Evolutionary conservation across 805 yeast species (phyloP).

Genomic region (Aciculoconidium aculeatum): DNA sequence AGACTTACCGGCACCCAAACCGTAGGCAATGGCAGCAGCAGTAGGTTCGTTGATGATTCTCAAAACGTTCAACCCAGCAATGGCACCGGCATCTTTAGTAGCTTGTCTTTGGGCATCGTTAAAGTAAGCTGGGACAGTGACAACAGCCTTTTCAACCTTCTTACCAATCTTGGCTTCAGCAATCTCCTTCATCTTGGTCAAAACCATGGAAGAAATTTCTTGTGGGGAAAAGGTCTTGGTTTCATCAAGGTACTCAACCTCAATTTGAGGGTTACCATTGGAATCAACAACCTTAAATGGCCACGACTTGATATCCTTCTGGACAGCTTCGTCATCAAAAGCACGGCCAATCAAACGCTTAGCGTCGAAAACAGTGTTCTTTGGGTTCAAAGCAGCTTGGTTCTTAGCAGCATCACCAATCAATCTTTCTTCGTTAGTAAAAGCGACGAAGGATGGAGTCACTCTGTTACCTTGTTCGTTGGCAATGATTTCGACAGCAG

Average conservation of each 20-base stretch:
- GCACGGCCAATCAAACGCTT: slow-evolving; percentile 57
- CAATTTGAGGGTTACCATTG: slow-evolving; percentile 42
- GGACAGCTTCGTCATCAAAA: slow-evolving; percentile 54
- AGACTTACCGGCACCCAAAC: slow-evolving; percentile 65
- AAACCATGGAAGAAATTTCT: slow-evolving; percentile 45
- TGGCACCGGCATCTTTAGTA: slow-evolving; percentile 48
- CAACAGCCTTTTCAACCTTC: slow-evolving; percentile 53
- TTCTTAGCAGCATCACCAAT: slow-evolving; percentile 49
- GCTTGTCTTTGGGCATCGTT: slow-evolving; percentile 48
- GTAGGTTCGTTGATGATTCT: slow-evolving; percentile 55
- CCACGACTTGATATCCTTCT: slow-evolving; percentile 47
- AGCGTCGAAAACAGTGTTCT: slow-evolving; percentile 45
- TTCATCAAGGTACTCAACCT: slow-evolving; percentile 44
- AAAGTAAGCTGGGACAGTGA: slow-evolving; percentile 46
- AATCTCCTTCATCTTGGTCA: slow-evolving; percentile 53
- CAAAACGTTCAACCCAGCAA: slow-evolving; percentile 45
- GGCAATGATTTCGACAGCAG: slow-evolving; percentile 46
- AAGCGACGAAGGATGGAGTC: slow-evolving; percentile 47
- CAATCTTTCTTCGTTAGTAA: slow-evolving; percentile 44
- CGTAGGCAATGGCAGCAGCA: slow-evolving; percentile 96
- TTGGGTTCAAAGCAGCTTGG: slow-evolving; percentile 48
- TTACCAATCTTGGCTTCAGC: slow-evolving; percentile 89
- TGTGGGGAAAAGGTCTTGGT: slow-evolving; percentile 43
- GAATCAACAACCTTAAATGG: slow-evolving; percentile 42
- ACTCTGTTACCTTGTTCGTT: slow-evolving; percentile 49